These are phyloP conservation scores for Claviceps spartinae DNA, from an alignment of 2,329 filamentous ascomycete species.

Conservation along the genomic window DNA sequence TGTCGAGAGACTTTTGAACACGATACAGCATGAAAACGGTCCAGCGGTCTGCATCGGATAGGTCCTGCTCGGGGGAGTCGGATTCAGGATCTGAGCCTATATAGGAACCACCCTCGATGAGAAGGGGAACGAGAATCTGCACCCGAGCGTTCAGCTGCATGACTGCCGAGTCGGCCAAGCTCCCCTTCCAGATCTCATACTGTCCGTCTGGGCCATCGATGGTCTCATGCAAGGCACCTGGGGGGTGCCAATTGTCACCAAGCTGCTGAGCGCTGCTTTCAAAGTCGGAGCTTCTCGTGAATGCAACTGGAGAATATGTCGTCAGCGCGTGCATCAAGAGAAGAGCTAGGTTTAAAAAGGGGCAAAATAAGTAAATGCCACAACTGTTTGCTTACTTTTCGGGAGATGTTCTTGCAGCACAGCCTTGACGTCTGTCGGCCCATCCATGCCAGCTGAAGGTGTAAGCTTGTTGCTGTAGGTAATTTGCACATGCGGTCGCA, in stretches of 20 bases:
- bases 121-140: slow-evolving; percentile 71
- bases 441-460: slow-evolving; percentile 46
- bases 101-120: slow-evolving; percentile 83
- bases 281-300: slow-evolving; percentile 48
- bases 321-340: not conserved
- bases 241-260: slow-evolving; percentile 47
- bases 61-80: slow-evolving; percentile 49
- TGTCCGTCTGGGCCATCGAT: slow-evolving; percentile 47
- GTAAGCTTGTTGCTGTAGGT: slow-evolving; percentile 60
- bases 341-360: not conserved
- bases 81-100: slow-evolving; percentile 38
- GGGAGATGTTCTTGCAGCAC: slow-evolving; percentile 55
- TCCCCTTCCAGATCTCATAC: slow-evolving; percentile 79
- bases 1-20: slow-evolving; percentile 34
- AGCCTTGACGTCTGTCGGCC: slow-evolving; percentile 54
- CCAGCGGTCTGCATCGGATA: slow-evolving; percentile 71
- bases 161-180: slow-evolving; percentile 54
- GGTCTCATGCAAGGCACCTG: slow-evolving; percentile 55
- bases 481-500: slow-evolving; percentile 63
- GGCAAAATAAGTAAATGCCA: not conserved
- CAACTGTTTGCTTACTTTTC: slow-evolving; percentile 30
- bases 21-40: slow-evolving; percentile 79
- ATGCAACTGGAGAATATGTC: slow-evolving; percentile 40
- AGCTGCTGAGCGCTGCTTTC: slow-evolving; percentile 39
- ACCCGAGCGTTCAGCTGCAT: slow-evolving; percentile 63